Evolutionary conservation across 78 protist genomes (phyloP).

Genomic region (slime mould (Dictyostelium discoideum)): DNA sequence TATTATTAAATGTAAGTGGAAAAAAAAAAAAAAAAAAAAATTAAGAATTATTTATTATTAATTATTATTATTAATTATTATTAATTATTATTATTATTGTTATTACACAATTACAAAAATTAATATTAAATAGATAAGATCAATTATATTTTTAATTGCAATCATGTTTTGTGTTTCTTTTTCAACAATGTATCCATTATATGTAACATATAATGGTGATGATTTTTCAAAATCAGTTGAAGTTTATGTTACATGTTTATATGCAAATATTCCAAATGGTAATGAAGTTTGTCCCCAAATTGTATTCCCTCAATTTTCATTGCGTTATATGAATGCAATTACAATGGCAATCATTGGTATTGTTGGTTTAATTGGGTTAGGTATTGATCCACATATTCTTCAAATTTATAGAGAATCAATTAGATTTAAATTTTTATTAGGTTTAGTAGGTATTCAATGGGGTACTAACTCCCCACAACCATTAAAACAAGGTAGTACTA

Average conservation of each 20-base stretch:
- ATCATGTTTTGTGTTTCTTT: background rate
- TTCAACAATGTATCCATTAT: conserved; percentile 12
- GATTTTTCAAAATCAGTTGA: background rate
- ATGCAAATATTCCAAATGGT: background rate
- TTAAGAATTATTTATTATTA: background rate
- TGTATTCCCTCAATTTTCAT: background rate
- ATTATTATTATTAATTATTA: background rate
- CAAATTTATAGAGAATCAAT: conserved; percentile 1
- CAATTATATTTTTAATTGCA: background rate
- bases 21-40: too few species aligned
- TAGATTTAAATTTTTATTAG: background rate
- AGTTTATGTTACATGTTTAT: background rate
- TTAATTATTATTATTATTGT: background rate
- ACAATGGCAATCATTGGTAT: conserved; percentile 25
- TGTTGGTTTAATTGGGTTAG: background rate
- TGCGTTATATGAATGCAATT: background rate
- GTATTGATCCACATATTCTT: background rate
- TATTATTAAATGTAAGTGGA: conserved; percentile 4
- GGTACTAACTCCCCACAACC: background rate
- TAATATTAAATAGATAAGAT: background rate
- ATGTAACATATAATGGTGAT: conserved; percentile 2
- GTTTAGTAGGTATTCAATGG: background rate
- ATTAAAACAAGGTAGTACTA: background rate
- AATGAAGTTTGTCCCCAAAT: background rate
- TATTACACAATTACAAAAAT: background rate